phyloP scores from a whole-genome alignment of 352 stramenopile genomes.

The Globisporangium megalacanthum region DNA sequence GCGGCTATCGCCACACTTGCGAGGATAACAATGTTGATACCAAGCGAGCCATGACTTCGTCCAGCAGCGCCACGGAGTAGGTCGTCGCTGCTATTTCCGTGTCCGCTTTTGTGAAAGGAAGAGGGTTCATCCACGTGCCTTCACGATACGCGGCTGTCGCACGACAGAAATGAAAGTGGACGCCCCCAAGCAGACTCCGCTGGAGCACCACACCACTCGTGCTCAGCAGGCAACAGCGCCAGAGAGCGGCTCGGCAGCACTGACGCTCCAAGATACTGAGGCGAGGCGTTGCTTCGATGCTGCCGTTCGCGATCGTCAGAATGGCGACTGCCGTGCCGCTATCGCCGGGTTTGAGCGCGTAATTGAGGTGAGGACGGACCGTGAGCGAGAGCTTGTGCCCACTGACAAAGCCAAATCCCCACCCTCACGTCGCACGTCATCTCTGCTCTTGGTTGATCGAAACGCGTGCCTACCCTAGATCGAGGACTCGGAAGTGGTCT shows the following conservation, averaged over 20 bases:
- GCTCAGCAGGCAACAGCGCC: neutral
- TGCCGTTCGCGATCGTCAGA: conserved; percentile 29
- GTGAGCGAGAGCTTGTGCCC: neutral
- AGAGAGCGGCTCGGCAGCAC: neutral
- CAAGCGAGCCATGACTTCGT: no score
- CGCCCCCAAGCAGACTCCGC: no score
- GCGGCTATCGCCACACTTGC: conserved; percentile 2
- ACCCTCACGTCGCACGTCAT: neutral
- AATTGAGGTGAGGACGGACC: conserved; percentile 31
- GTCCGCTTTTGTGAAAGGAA: no score
- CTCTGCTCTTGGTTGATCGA: neutral
- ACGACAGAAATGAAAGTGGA: no score
- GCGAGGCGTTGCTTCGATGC: conserved; percentile 20
- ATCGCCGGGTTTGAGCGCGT: conserved; percentile 30
- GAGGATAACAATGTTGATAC: neutral
- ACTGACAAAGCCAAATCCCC: no score
- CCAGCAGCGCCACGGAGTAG: no score
- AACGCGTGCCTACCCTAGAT: conserved; percentile 17
- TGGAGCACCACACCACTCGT: no score
- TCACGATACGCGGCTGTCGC: no score
- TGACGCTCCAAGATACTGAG: conserved; percentile 19
- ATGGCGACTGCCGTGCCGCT: conserved; percentile 33
- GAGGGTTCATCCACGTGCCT: no score
- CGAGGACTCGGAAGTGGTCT: conserved; percentile 54
- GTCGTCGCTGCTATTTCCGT: no score